These are phyloP conservation scores for Chrysoporthe puriensis DNA, from an alignment of 2,329 filamentous ascomycete species.

Conservation along the genomic window DNA sequence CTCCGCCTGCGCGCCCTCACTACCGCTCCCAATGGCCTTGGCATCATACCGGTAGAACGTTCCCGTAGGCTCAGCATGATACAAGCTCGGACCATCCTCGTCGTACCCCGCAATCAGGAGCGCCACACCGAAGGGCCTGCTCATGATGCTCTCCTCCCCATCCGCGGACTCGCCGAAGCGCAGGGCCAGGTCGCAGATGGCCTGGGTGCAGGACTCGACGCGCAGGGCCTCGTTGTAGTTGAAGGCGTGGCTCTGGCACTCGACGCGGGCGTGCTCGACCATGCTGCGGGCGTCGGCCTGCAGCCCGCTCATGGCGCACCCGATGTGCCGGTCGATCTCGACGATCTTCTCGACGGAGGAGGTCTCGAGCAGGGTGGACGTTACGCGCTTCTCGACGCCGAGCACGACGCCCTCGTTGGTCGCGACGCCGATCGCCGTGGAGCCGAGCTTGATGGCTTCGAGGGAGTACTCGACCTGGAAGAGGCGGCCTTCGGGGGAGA, in stretches of 20 bases:
- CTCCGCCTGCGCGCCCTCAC: constrained; percentile 96
- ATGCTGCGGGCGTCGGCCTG: constrained; percentile 97
- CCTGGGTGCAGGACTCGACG: constrained; percentile 97
- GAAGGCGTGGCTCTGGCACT: constrained; percentile 96
- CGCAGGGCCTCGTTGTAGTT: constrained; percentile 95
- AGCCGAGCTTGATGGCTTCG: constrained; percentile 99
- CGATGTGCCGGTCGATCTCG: constrained; percentile 98
- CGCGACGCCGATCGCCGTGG: constrained; percentile 96
- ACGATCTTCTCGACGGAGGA: constrained; percentile 99
- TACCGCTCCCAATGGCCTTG: constrained; percentile 97
- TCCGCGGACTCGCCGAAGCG: constrained; percentile 97
- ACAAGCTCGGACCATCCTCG: constrained; percentile 94
- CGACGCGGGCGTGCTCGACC: constrained; percentile 97
- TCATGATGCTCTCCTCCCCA: constrained; percentile 99
- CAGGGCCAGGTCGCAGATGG: constrained; percentile 95
- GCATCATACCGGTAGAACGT: constrained; percentile 99
- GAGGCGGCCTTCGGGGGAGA: constrained; percentile 98
- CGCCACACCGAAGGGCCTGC: constrained; percentile 92
- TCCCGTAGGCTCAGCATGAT: constrained; percentile 96
- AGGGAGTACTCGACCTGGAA: constrained; percentile 99
- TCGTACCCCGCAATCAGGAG: constrained; percentile 96
- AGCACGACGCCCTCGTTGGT: constrained; percentile 95
- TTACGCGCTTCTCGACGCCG: constrained; percentile 98
- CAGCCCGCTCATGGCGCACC: constrained; percentile 96
- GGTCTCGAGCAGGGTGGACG: constrained; percentile 94